phyloP scores from a whole-genome alignment of 2,329 filamentous ascomycete genomes.

The Xylaria polymorpha region DNA sequence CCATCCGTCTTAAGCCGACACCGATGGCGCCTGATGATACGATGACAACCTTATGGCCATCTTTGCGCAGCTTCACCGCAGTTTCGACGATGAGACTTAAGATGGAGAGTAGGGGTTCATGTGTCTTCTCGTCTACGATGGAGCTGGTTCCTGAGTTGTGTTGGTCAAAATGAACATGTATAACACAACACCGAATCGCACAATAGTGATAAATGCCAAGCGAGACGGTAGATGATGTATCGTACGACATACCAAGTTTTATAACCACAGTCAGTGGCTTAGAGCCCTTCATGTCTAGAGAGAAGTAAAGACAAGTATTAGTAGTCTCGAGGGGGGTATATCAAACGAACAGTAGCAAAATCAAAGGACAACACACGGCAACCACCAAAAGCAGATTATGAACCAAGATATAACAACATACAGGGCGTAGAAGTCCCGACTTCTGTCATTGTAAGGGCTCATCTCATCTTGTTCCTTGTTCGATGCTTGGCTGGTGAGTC shows the following conservation, averaged over 20 bases:
- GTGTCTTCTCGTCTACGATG: constrained; percentile 96
- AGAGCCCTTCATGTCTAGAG: constrained; percentile 71
- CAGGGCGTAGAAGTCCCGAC: constrained; percentile 44
- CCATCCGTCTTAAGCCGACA: constrained; percentile 90
- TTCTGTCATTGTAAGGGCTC: constrained; percentile 45
- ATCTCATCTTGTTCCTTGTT: constrained; percentile 25
- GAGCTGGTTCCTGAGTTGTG: constrained; percentile 84
- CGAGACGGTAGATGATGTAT: not conserved
- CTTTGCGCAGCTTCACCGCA: constrained; percentile 83
- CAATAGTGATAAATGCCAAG: not conserved
- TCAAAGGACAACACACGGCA: constrained; percentile 14
- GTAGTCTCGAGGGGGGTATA: constrained; percentile 9
- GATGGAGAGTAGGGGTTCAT: constrained; percentile 91
- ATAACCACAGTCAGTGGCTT: constrained; percentile 83
- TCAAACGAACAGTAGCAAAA: constrained; percentile 6
- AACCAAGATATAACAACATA: constrained; percentile 43
- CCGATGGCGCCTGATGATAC: constrained; percentile 98
- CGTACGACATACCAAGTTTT: constrained; percentile 77
- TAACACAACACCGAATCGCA: not conserved
- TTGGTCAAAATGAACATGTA: constrained; percentile 16
- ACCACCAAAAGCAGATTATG: constrained; percentile 19
- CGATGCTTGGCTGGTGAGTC: constrained; percentile 15
- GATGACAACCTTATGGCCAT: constrained; percentile 94
- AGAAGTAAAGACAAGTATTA: constrained; percentile 43
- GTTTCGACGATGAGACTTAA: constrained; percentile 95